Evolutionary conservation across 441 rosid species (phyloP), one percentile per base, ranked within the genome.

Genomic region (Raphanus hybrid): DNA sequence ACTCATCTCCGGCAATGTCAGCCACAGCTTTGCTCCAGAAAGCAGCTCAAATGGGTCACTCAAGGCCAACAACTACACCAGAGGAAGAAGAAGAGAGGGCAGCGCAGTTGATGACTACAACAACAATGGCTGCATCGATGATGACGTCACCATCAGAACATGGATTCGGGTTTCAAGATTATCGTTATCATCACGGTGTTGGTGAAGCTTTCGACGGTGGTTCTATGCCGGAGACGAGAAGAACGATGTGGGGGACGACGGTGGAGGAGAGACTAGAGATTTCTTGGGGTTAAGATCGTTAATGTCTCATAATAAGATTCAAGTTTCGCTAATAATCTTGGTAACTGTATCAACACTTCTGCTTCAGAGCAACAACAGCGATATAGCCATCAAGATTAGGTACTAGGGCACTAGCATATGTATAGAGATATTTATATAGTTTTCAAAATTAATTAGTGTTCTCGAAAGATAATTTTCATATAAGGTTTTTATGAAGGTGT

Each of bases 21-120:
- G 98, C 97, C 7, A 94, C 98, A 73, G 97, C 97, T 74, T 87
- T 94, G 81, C 97, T 94, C 69, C 97, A 94, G 77, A 94, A 88
- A 74, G 98, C 95, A 23, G 90, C 95, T 35, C 96, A 89, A 80
- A 92, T 94, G 95, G 96, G 98, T 32, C 86, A 80, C 83, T 18
- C 20, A 41, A 81, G 91, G 67, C 65, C 90, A 73, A 32, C 39
- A 23, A 27, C 61, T 54, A 34, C 29, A 12, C 75, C 27, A 34
- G 75, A 68, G 18, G 74, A 79, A 58, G 73, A 45, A 61, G 77
- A 64, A 39, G 43, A 8, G 10, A 39, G 43, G 43, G 43, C 39
- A 35, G 6, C 39, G 2, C 6, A 1, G 39, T 39, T 39, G 43
- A 39, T 39, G 3, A 39, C 11, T 39, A 39, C 84, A 26, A 74